Percentiles rank a stretch among this genome's conserved stretches.
These are phyloP conservation scores for Didymella arachidicola DNA, from an alignment of 2,329 filamentous ascomycete genomes.

Conservation along the genomic window DNA sequence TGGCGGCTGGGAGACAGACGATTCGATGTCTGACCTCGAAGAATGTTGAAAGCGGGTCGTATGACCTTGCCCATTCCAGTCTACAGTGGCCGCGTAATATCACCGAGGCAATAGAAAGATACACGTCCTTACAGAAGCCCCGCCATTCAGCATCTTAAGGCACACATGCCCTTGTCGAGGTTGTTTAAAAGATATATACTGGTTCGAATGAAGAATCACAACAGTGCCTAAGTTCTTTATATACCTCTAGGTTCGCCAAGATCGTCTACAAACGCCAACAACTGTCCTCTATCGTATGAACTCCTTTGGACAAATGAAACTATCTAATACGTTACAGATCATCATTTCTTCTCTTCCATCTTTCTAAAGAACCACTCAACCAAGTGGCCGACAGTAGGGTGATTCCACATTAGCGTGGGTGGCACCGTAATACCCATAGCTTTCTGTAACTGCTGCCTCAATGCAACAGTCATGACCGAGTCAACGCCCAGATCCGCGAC, in stretches of 20 bases:
- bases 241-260: not conserved
- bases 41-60: not conserved
- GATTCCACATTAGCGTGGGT: slow-evolving; percentile 53
- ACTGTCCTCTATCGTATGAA: not conserved
- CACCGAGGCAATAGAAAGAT: not conserved
- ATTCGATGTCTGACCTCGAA: slow-evolving; percentile 16
- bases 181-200: not conserved
- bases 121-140: not conserved
- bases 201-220: not conserved
- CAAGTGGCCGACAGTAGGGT: slow-evolving; percentile 52
- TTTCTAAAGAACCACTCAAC: slow-evolving; percentile 49
- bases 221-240: not conserved
- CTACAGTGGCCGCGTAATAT: not conserved
- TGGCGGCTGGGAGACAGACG: not conserved
- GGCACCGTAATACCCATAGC: slow-evolving; percentile 48
- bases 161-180: not conserved
- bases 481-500: slow-evolving; percentile 53
- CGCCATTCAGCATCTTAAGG: not conserved
- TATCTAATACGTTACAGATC: not conserved
- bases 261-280: not conserved
- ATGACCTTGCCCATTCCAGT: not conserved
- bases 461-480: slow-evolving; percentile 51
- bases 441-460: slow-evolving; percentile 49
- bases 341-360: slow-evolving; percentile 7
- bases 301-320: not conserved